phyloP scores from a whole-genome alignment of 805 yeast species.

The Torulaspora indica region DNA sequence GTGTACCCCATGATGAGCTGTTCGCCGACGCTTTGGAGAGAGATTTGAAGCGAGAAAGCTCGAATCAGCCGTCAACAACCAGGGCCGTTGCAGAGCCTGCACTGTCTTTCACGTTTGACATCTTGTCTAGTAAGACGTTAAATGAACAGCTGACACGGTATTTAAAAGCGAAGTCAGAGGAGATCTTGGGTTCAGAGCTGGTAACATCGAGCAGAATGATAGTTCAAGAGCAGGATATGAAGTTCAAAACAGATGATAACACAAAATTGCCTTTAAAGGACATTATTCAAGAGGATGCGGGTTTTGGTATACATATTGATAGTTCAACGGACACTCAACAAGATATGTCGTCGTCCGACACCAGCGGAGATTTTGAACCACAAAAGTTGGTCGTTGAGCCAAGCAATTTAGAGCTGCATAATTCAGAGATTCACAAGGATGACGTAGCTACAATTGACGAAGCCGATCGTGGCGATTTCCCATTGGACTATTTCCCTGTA shows the following conservation, averaged over 20 bases:
- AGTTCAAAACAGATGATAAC: background rate
- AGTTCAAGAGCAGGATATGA: constrained; percentile 2
- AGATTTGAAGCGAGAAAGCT: constrained; percentile 73
- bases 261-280: constrained; percentile 2
- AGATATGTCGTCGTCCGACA: constrained; percentile 7
- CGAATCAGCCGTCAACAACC: constrained; percentile 64
- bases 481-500: constrained; percentile 59
- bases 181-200: background rate
- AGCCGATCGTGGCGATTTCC: constrained; percentile 58
- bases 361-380: constrained; percentile 13
- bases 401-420: constrained; percentile 12
- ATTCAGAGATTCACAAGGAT: constrained; percentile 8
- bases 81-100: constrained; percentile 74
- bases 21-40: constrained; percentile 92
- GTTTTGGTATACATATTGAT: constrained; percentile 6
- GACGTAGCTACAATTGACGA: constrained; percentile 10
- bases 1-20: constrained; percentile 87
- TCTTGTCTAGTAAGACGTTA: constrained; percentile 39
- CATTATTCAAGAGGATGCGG: constrained; percentile 5
- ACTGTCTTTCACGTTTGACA: constrained; percentile 63
- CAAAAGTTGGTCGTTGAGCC: constrained; percentile 22
- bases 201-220: constrained; percentile 1
- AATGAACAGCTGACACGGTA: constrained; percentile 50
- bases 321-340: constrained; percentile 10
- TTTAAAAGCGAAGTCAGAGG: constrained; percentile 33